These are phyloP conservation scores for Kazachstania sp. DNA, from an alignment of 1,139 yeast genomes.

Conservation along the genomic window DNA sequence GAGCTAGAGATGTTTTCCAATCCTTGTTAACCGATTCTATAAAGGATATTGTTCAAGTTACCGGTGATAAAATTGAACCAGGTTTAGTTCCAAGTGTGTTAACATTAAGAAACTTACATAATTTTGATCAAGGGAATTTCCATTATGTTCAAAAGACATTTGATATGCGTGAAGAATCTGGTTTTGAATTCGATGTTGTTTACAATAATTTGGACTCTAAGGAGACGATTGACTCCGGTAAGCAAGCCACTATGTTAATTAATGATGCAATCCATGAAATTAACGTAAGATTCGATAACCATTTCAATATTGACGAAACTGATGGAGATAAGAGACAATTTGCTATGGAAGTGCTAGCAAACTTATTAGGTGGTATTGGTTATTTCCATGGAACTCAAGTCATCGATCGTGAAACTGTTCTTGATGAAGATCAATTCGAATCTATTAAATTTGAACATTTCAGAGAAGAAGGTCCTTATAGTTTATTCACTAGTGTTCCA, in stretches of 20 bases:
- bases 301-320: constrained; percentile 40
- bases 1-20: constrained; percentile 66
- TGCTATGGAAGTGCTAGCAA: constrained; percentile 73
- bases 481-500: constrained; percentile 77
- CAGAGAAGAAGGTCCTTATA: constrained; percentile 54
- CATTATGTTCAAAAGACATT: constrained; percentile 74
- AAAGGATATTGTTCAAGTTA: constrained; percentile 37
- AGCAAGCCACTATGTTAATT: constrained; percentile 37
- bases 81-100: constrained; percentile 35
- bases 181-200: constrained; percentile 63
- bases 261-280: constrained; percentile 36
- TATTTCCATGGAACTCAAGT: constrained; percentile 82
- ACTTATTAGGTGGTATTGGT: constrained; percentile 81
- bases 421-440: constrained; percentile 59
- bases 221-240: constrained; percentile 37
- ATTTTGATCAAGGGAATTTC: constrained; percentile 58
- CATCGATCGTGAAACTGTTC: constrained; percentile 63
- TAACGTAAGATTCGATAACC: constrained; percentile 45
- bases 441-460: constrained; percentile 46
- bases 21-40: constrained; percentile 65
- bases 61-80: constrained; percentile 33
- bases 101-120: constrained; percentile 50
- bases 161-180: constrained; percentile 40
- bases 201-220: constrained; percentile 42
- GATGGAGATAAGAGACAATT: constrained; percentile 41